These are phyloP conservation scores for Magnaporthiopsis incrustans DNA, from an alignment of 2,329 filamentous ascomycete species.

Conservation along the genomic window DNA sequence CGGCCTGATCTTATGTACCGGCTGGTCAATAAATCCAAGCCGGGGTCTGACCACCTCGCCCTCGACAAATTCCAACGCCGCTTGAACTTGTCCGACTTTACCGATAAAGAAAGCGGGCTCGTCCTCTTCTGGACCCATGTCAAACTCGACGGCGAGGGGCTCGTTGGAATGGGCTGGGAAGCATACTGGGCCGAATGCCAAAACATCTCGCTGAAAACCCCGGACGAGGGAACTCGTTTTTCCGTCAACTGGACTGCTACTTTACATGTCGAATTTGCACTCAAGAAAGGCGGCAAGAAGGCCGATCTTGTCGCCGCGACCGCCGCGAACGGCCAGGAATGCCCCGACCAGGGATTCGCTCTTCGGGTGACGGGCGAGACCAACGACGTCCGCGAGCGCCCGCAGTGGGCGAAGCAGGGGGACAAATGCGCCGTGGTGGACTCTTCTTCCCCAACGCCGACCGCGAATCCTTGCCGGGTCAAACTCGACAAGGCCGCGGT, in stretches of 20 bases:
- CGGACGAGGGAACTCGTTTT: background rate
- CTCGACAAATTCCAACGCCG: too few species aligned
- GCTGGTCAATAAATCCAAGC: background rate
- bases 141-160: too few species aligned
- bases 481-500: conserved; percentile 8
- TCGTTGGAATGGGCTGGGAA: too few species aligned
- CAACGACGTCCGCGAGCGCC: background rate
- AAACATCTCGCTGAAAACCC: background rate
- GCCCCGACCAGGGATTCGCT: background rate
- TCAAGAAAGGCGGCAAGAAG: background rate
- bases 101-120: too few species aligned
- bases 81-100: too few species aligned
- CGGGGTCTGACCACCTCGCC: background rate
- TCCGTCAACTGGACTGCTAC: too few species aligned
- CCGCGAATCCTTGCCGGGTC: conserved; percentile 4
- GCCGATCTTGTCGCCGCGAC: background rate
- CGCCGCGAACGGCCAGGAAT: background rate
- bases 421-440: background rate
- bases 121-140: too few species aligned
- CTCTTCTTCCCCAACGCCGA: background rate
- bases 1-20: background rate
- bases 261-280: fast-evolving
- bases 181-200: too few species aligned
- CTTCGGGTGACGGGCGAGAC: background rate
- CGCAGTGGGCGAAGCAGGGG: too few species aligned